These are phyloP conservation scores for Euphorbia celastroides DNA, from an alignment of 441 rosid genomes.

Conservation along the genomic window DNA sequence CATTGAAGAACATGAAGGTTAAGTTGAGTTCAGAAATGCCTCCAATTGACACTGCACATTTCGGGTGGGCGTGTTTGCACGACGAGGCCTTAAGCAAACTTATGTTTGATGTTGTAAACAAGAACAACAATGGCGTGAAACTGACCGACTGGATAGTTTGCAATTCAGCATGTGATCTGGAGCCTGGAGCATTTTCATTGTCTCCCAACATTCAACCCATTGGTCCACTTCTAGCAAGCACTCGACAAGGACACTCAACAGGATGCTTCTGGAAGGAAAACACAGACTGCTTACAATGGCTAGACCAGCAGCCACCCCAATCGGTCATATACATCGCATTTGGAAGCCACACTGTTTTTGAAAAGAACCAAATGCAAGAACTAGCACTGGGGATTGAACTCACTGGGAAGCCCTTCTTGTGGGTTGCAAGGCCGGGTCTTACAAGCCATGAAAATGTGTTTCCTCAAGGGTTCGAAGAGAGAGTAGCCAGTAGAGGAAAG, in stretches of 20 bases:
- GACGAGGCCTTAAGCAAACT: conserved; percentile 24
- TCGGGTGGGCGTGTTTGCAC: conserved; percentile 28
- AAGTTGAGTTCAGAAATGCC: conserved; percentile 38
- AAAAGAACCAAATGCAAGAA: conserved; percentile 35
- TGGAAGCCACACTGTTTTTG: conserved; percentile 40
- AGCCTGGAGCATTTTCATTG: conserved; percentile 29
- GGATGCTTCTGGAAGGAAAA: conserved; percentile 25
- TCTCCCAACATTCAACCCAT: conserved; percentile 24
- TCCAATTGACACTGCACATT: conserved; percentile 25
- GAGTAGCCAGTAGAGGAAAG: conserved; percentile 17
- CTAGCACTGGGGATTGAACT: conserved; percentile 45
- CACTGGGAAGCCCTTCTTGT: too few relatives aligned
- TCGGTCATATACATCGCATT: conserved; percentile 57
- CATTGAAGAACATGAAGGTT: conserved; percentile 18
- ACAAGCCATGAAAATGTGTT: not conserved
- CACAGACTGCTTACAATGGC: conserved; percentile 34
- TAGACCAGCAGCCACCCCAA: conserved; percentile 35
- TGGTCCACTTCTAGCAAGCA: conserved; percentile 33
- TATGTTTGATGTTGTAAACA: conserved; percentile 19
- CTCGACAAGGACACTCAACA: not conserved
- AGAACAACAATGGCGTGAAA: not conserved
- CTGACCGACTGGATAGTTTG: conserved; percentile 33
- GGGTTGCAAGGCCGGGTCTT: too few relatives aligned
- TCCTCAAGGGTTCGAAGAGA: conserved; percentile 19
- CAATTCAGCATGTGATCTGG: conserved; percentile 41